phyloP scores from a whole-genome alignment of 2,329 filamentous ascomycete genomes.

The Cercospora sp. region DNA sequence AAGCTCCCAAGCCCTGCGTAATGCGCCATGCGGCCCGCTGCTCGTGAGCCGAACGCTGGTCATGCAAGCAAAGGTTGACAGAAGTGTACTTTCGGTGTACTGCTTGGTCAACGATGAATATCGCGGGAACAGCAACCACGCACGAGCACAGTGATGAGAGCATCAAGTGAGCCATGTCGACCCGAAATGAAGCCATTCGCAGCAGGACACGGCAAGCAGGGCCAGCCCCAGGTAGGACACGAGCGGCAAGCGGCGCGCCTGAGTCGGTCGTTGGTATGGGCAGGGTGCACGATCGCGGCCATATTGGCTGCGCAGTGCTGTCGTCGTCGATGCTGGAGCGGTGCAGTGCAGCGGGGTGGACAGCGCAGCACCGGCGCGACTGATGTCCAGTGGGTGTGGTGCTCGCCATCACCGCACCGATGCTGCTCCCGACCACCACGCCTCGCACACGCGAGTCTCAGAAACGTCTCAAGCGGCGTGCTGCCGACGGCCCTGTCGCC shows the following conservation, averaged over 20 bases:
- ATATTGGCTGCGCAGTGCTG: not conserved
- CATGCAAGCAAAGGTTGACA: not conserved
- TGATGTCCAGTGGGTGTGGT: not conserved
- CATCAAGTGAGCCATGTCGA: not conserved
- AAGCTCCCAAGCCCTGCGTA: not conserved
- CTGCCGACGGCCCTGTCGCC: not conserved
- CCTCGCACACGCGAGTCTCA: not conserved
- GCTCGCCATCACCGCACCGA: not conserved
- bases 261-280: not conserved
- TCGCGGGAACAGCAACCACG: not conserved
- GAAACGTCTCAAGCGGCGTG: not conserved
- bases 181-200: conserved; percentile 8
- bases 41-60: not conserved
- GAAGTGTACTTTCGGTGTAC: not conserved
- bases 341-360: not conserved
- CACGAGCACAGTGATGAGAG: not conserved
- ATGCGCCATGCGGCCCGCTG: not conserved
- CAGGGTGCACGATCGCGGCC: not conserved
- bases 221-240: not conserved
- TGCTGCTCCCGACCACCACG: not conserved
- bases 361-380: not conserved
- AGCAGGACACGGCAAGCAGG: not conserved
- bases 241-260: not conserved
- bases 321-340: not conserved
- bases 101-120: not conserved